Evolutionary conservation across 179 eudicot genomes (phyloP), one percentile per base, ranked within the genome.

Genomic region (Gypsophila paniculata): DNA sequence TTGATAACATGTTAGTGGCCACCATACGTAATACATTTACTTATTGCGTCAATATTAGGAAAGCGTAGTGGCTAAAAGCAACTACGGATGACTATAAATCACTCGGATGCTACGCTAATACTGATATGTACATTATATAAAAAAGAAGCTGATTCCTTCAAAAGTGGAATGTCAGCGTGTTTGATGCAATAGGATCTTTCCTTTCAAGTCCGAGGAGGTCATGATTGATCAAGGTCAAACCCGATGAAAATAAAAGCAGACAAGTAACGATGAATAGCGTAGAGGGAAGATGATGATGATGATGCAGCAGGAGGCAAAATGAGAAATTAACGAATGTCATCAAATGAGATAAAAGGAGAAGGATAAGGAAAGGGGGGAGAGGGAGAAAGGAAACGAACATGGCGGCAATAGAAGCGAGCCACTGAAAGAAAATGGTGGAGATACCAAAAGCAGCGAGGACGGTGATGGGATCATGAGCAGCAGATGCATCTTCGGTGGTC

Each of bases 331-430:
- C n/a, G n/a, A n/a, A n/a, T n/a, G n/a, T n/a, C n/a, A n/a, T n/a
- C 0, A 17, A 78, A 55, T 49, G 71, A 25, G 23, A 38, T 53
- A 1, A 25, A n/a, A 59, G 6, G 70, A 64, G 57, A 19, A 18
- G 51, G 34, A 36, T 2, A 29, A 59, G 46, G 11, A 42, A 7
- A 36, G 7, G 42, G 38, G 22, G 29, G 19, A 3, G 62, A 52
- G 54, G 26, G 32, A 69, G 52, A 44, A 55, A 77, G 68, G 62
- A 22, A 44, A 42, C 75, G 63, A 39, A 92, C 99, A 95, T 87
- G 70, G 99, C 98, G 51, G 99, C 85, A 53, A 83, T 48, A 65
- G 96, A 86, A 78, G 98, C 95, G 65, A 95, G 60, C 99, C 99
- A 95, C 84, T 85, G 85, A 80, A 95, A 82, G 53, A 90, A 81